Evolutionary conservation across 805 yeast genomes (phyloP), one percentile per base, ranked within the genome.

Genomic region (Maudiozyma serrabonitensis): DNA sequence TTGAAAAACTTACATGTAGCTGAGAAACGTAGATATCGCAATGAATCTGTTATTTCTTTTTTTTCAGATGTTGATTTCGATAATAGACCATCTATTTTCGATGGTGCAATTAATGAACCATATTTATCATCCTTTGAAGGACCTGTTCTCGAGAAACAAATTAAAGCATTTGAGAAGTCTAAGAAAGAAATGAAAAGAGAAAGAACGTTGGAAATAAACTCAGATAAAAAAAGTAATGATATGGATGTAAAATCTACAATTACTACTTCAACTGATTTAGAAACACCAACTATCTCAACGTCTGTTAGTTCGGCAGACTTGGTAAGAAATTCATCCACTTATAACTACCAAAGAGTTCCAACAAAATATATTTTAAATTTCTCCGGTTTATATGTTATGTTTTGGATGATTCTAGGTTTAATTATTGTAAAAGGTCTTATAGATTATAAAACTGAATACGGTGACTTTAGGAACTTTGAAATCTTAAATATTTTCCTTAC

Each of bases 301-400:
- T 43, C 46, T 6, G 31, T 15, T 8, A 32, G 28, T 34, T 6
- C 40, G 13, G 18, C 28, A 11, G 28, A 43, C 13, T 23, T 43
- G 28, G n/a, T 16, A 42, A 13, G 21, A 28, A 42, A 12, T 4
- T 16, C 45, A 3, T 35, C 34, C 4, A 23, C 31, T 15, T 18
- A 19, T 15, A 23, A 23, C 11, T 37, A n/a, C 7, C 5, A 35
- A 15, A 15, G 23, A 15, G 13, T 11, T 4, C 23, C 32, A 21
- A 41, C 15, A 4, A 32, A 23, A 25, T 40, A 23, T 19, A 48
- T 44, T 19, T 18, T 46, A 9, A 49, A 57, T 47, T 89, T 86
- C 61, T 80, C 76, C 54, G 98, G 98, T 2, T 76, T 93, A 51
- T 93, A 81, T 64, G 82, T 87, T 6, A 74, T 88, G 47, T 80